phyloP scores from a whole-genome alignment of 768 basidiomycete genomes.

The Fomitopsis serialis region DNA sequence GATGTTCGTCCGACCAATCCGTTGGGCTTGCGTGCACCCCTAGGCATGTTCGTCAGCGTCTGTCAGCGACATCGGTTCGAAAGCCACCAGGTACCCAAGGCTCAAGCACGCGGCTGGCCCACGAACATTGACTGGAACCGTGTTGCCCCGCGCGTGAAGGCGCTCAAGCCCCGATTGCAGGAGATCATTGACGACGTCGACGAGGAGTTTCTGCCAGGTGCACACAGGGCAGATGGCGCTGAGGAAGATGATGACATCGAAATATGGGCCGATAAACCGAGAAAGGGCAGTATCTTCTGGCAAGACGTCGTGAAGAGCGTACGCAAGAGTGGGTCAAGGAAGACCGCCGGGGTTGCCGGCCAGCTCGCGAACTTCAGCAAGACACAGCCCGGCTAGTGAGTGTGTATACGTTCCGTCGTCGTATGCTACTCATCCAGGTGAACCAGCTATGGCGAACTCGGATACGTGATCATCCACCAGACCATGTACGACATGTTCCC shows the following conservation, averaged over 20 bases:
- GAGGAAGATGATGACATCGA: slow-evolving; percentile 15
- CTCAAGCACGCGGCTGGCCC: slow-evolving; percentile 71
- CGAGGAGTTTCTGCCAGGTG: slow-evolving; percentile 19
- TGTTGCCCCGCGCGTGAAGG: slow-evolving; percentile 48
- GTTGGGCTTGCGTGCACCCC: slow-evolving; percentile 49
- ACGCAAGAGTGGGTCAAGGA: slow-evolving; percentile 58
- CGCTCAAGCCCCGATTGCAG: slow-evolving; percentile 42
- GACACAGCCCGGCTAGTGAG: slow-evolving; percentile 88
- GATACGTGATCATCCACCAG: slow-evolving; percentile 75
- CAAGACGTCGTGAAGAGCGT: slow-evolving; percentile 57
- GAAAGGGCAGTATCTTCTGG: slow-evolving; percentile 61
- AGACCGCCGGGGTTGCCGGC: slow-evolving; percentile 60
- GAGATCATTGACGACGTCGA: slow-evolving; percentile 46
- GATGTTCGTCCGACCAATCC: slow-evolving; percentile 69
- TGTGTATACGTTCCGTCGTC: slow-evolving; percentile 9
- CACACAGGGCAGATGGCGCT: slow-evolving; percentile 4
- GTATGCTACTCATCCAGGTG: not conserved
- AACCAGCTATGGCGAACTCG: slow-evolving; percentile 79
- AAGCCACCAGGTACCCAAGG: slow-evolving; percentile 64
- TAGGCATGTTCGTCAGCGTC: slow-evolving; percentile 53
- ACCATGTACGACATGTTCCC: slow-evolving; percentile 75
- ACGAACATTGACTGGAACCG: slow-evolving; percentile 59
- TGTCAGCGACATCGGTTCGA: slow-evolving; percentile 83
- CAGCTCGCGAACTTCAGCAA: slow-evolving; percentile 79
- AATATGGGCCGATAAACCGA: slow-evolving; percentile 17